phyloP scores from a whole-genome alignment of 192 early-diverging fungal species.

The Coemansia sp. region DNA sequence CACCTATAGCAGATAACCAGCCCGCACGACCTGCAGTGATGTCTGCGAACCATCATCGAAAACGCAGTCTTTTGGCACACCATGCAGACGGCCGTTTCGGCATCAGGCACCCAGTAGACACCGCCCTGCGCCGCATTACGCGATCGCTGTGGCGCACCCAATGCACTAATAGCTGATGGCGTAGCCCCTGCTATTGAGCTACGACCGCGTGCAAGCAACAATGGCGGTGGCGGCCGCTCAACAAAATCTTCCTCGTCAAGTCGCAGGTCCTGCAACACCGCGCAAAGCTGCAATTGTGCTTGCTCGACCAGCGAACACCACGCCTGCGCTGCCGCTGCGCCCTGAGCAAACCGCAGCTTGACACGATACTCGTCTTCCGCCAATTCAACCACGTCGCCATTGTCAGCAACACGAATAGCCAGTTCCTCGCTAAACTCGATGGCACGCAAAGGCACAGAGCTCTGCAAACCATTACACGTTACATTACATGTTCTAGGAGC shows the following conservation, averaged over 20 bases:
- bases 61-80: slow-evolving; percentile 54
- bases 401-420: slow-evolving; percentile 16
- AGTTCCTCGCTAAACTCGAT: slow-evolving; percentile 36
- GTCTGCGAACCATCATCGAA: slow-evolving; percentile 56
- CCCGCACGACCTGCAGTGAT: slow-evolving; percentile 54
- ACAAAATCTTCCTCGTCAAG: slow-evolving; percentile 52
- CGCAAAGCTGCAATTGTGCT: slow-evolving; percentile 16
- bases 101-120: slow-evolving; percentile 54
- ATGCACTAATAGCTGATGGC: neutral
- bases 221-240: slow-evolving; percentile 40
- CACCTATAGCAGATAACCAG: slow-evolving; percentile 57
- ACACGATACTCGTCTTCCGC: slow-evolving; percentile 10
- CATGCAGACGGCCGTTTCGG: slow-evolving; percentile 51
- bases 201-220: slow-evolving; percentile 34
- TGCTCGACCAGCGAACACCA: slow-evolving; percentile 33
- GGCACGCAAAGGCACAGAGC: slow-evolving; percentile 21
- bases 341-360: slow-evolving; percentile 14
- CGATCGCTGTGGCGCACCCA: slow-evolving; percentile 5
- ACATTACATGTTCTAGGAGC: neutral
- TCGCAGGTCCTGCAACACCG: slow-evolving; percentile 46
- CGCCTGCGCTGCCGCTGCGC: slow-evolving; percentile 19
- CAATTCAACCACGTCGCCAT: slow-evolving; percentile 10
- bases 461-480: neutral
- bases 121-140: slow-evolving; percentile 26
- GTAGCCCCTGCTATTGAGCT: slow-evolving; percentile 41